Base-by-base conservation (phyloP, 768 basidiomycete genomes). In the Amyloporia xantha region DNA sequence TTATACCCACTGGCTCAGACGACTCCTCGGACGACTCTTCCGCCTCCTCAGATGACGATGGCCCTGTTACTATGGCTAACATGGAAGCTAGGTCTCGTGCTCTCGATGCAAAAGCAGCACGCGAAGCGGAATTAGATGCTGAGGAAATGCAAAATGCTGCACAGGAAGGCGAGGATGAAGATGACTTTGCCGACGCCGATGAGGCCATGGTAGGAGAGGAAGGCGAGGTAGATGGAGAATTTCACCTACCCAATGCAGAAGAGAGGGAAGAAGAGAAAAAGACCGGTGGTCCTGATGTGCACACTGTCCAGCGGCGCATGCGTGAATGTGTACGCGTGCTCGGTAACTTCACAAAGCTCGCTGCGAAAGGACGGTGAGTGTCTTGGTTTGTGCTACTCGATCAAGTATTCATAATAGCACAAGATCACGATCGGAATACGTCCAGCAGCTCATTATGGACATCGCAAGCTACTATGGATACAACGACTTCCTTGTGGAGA, bases 401-500 rank as follows among this genome's bases (percentile, higher is more conserved):
- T 21, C 44, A 39, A 24, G 4, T 11, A 28, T 37, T 44, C 36
- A 28, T 54, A 5, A 19, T 25, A 51, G 51, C 5, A 37, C 50
- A 61, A 96, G 95, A 55, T 79, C 91, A 51, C 78, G 96, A 26
- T 80, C 91, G 27, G 95, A 99, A 60, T 94, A 97, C 55, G 76
- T 86, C 25, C 82, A 85, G 36, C 95, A 97, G 64, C 71, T 99
- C 41, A 70, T 93, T 10, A 72, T 82, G 23, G 96, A 99, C 58
- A 92, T 98, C 56, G 84, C 84, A 21, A 92, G 79, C 60, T 98
- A 99, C 70, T 98, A 97, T 62, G 96, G 96, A 24, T 99, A 99
- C 71, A 98, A 97, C 59, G 84, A 87, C 5, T 98, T 93, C 70
- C 77, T 99, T 38, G 81, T 86, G 2, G 92, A 95, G 62, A 98